Conservation (phyloP, 75 land plant species). For the Larix kaempferi region DNA sequence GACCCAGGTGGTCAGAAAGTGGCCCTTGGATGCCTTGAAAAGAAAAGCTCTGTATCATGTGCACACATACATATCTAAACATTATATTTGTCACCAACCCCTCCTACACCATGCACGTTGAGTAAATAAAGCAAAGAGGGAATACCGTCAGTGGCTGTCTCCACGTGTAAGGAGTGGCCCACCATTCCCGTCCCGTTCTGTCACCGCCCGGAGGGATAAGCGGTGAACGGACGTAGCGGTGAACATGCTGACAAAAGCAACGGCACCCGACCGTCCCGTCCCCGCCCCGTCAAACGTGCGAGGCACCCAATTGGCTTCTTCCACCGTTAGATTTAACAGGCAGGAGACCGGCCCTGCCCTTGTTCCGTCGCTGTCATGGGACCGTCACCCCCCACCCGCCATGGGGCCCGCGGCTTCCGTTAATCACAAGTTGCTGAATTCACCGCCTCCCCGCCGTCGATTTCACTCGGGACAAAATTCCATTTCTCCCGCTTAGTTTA, state of each 20-base stretch:
- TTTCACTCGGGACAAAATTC: background rate
- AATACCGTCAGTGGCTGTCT: background rate
- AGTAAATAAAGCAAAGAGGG: background rate
- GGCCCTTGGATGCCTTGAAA: background rate
- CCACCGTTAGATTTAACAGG: no score
- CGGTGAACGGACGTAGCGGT: slow-evolving; percentile 6
- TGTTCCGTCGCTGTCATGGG: slow-evolving; percentile 6
- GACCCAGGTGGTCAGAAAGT: background rate
- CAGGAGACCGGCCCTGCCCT: background rate
- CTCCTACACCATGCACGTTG: slow-evolving; percentile 10
- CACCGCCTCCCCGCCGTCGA: background rate
- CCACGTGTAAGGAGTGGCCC: background rate
- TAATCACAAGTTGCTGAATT: slow-evolving; percentile 2
- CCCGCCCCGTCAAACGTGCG: slow-evolving; percentile 2
- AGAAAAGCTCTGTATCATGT: background rate
- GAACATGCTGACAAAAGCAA: slow-evolving; percentile 10
- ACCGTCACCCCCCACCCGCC: background rate
- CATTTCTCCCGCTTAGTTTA: slow-evolving; percentile 1
- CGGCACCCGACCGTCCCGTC: slow-evolving; percentile 10
- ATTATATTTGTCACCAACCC: no score
- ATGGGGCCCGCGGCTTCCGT: background rate
- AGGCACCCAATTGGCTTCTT: background rate
- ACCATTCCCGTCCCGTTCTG: background rate
- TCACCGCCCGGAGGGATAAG: background rate
- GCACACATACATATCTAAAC: background rate